Conservation (phyloP, 1,284 basidiomycete species). For the Apiotrichum domesticum region DNA sequence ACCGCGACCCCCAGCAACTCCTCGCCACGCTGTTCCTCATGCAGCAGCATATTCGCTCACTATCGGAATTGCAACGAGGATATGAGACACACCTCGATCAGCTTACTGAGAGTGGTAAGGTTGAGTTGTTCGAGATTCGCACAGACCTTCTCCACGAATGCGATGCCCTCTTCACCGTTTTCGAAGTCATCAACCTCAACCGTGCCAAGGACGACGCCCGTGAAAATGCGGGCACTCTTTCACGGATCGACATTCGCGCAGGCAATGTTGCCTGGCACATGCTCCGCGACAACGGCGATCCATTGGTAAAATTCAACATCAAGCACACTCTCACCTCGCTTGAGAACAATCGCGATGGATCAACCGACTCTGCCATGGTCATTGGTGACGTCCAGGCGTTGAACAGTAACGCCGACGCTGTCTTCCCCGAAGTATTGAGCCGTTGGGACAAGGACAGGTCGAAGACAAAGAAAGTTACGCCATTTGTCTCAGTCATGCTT, state of each 20-base stretch:
- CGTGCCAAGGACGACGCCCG: constrained; percentile 64
- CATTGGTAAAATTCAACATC: constrained; percentile 81
- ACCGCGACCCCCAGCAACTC: constrained; percentile 60
- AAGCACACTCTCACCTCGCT: constrained; percentile 74
- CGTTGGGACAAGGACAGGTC: constrained; percentile 48
- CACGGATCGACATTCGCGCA: constrained; percentile 74
- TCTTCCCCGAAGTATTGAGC: constrained; percentile 86
- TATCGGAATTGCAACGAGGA: constrained; percentile 52
- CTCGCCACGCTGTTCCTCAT: constrained; percentile 63
- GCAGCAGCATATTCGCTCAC: constrained; percentile 67
- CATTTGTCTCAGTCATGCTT: constrained; percentile 51
- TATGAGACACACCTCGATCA: constrained; percentile 54
- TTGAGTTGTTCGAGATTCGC: constrained; percentile 58
- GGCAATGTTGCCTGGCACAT: constrained; percentile 91
- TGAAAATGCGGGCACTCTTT: constrained; percentile 69
- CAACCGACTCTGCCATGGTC: constrained; percentile 70
- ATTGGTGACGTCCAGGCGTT: constrained; percentile 74
- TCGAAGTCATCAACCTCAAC: constrained; percentile 74
- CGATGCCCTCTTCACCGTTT: constrained; percentile 78
- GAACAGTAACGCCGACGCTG: constrained; percentile 75
- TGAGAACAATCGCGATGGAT: constrained; percentile 83
- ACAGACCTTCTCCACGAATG: constrained; percentile 68
- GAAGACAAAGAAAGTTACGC: constrained; percentile 47
- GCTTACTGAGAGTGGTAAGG: constrained; percentile 52
- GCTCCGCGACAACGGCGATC: constrained; percentile 64